Evolutionary conservation across 352 stramenopile genomes (phyloP).

Genomic region (Pythium brassicae): DNA sequence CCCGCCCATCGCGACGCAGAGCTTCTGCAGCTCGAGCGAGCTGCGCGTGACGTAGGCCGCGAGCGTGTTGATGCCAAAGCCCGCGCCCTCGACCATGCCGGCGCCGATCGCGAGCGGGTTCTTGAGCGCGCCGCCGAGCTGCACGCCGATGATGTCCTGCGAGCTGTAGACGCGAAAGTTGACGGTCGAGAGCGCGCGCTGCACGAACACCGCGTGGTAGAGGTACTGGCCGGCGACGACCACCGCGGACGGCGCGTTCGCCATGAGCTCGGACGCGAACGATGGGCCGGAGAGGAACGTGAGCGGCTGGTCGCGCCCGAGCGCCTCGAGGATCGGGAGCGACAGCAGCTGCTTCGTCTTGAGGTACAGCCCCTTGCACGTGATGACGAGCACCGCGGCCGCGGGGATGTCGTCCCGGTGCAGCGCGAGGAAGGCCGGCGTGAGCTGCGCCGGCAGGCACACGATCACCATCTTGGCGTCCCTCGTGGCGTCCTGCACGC

Average conservation of each 20-base stretch:
- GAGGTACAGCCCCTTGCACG: slow-evolving; percentile 95
- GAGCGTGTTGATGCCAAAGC: slow-evolving; percentile 94
- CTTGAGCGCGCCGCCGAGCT: slow-evolving; percentile 96
- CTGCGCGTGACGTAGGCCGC: slow-evolving; percentile 94
- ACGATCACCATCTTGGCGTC: slow-evolving; percentile 94
- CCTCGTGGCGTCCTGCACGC: slow-evolving; percentile 79
- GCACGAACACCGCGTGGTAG: slow-evolving; percentile 82
- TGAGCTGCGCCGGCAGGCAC: slow-evolving; percentile 95
- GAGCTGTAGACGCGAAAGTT: slow-evolving; percentile 94
- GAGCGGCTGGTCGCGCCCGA: slow-evolving; percentile 92
- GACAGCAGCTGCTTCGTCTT: slow-evolving; percentile 94
- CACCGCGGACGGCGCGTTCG: slow-evolving; percentile 93
- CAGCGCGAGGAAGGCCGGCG: slow-evolving; percentile 83
- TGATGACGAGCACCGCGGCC: slow-evolving; percentile 90
- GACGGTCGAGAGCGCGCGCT: slow-evolving; percentile 80
- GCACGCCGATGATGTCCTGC: slow-evolving; percentile 93
- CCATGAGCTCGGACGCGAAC: slow-evolving; percentile 96
- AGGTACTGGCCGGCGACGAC: slow-evolving; percentile 94
- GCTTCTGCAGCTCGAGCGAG: slow-evolving; percentile 94
- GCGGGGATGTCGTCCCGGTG: slow-evolving; percentile 86
- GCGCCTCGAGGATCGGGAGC: slow-evolving; percentile 89
- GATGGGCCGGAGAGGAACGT: slow-evolving; percentile 94
- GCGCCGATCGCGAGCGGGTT: slow-evolving; percentile 97
- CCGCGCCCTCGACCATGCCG: slow-evolving; percentile 96
- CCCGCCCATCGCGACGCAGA: slow-evolving; percentile 93